Evolutionary conservation across 1,284 basidiomycete genomes (phyloP), one percentile per base, ranked within the genome.

Genomic region (Coniferiporia weirii): DNA sequence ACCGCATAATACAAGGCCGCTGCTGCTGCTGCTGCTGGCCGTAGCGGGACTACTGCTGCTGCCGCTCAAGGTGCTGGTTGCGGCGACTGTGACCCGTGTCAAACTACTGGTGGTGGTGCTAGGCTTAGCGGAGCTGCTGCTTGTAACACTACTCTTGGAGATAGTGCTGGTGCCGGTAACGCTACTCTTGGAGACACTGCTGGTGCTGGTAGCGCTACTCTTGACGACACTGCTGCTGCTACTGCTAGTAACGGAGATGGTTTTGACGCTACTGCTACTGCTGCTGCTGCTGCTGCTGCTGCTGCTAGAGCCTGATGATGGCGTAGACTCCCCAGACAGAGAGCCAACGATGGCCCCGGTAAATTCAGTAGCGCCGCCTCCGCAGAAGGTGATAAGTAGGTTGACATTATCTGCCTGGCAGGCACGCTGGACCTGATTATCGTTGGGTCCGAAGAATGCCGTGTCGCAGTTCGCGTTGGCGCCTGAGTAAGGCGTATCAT

Each of bases 381-480:
- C 53, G 49, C 61, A 62, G 57, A 62, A 62, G 12, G 61, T 62
- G 53, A 62, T 59, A 22, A 59, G 54, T 8, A 62, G 49, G 49
- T 56, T 56, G 45, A 62, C 72, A 48, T 75, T n/a, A 43, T 64
- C 4, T 1, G 9, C 8, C 56, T 71, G 55, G 49, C 73, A 80
- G 22, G 65, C 68, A 12, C 72, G 72, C 62, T 79, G 78, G 22
- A 74, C 78, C 40, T 67, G 62, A 57, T 70, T 74, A 62, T 80
- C 77, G 55, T 70, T 64, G 1, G 76, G 59, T 3, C 40, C 13
- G 66, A 72, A 75, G 67, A 79, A 80, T 1, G 78, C 78, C 1
- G 62, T 64, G 4, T 57, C 34, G 60, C 78, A 79, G 43, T 50
- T 49, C 4, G 64, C 19, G 38, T 58, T 61, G 44, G 61, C 57